Percentiles rank a stretch among this genome's conserved stretches.
These are phyloP conservation scores for Clausena lansium DNA, from an alignment of 345 rosid genomes.

Conservation along the genomic window DNA sequence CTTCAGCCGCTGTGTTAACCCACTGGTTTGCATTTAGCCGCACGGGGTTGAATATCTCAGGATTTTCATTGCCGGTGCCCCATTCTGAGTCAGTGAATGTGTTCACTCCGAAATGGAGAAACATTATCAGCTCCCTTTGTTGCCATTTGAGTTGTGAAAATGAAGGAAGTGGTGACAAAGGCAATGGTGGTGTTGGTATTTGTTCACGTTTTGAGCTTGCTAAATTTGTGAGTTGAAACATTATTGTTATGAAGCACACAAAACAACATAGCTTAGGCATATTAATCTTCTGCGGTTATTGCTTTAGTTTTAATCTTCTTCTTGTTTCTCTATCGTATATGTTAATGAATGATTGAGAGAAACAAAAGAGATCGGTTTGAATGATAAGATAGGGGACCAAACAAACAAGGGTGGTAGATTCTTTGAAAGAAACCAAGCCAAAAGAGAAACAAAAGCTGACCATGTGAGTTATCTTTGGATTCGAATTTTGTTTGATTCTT, in stretches of 20 bases:
- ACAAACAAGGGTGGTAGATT: constrained; percentile 9
- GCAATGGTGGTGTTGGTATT: constrained; percentile 60
- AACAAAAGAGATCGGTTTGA: background rate
- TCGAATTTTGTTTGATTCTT: constrained; percentile 19
- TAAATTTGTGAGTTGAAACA: constrained; percentile 9
- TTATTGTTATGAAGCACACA: background rate
- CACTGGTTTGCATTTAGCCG: constrained; percentile 56
- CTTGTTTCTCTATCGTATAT: background rate
- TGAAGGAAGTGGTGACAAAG: constrained; percentile 59
- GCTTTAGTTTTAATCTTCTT: background rate
- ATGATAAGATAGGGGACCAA: constrained; percentile 7
- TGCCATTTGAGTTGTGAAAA: constrained; percentile 75
- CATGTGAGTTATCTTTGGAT: background rate
- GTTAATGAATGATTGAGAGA: constrained; percentile 1
- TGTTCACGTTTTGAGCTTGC: constrained; percentile 21
- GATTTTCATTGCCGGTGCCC: constrained; percentile 75
- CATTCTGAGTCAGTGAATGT: constrained; percentile 73
- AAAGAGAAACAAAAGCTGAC: background rate
- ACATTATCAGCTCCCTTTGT: constrained; percentile 67
- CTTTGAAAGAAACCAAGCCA: background rate
- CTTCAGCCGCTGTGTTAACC: constrained; percentile 47
- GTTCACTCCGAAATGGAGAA: constrained; percentile 78
- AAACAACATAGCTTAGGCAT: constrained; percentile 21
- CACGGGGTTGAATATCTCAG: constrained; percentile 46
- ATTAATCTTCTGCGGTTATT: background rate